phyloP scores from a whole-genome alignment of 2,329 filamentous ascomycete genomes.

The Nigrograna mackinnonii region DNA sequence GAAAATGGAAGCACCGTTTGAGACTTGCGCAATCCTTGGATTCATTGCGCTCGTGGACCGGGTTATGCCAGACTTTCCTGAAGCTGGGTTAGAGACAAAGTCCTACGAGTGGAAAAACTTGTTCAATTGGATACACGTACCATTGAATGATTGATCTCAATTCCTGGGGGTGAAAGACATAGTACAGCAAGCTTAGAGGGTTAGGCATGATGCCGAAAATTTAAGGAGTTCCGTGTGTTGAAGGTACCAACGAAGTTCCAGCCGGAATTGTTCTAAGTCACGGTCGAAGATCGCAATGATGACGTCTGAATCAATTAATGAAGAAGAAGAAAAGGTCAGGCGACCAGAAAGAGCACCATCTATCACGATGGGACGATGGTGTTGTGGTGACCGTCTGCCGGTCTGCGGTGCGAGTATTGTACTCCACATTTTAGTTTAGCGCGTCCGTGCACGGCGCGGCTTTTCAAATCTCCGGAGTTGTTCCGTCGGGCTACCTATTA shows the following conservation, averaged over 20 bases:
- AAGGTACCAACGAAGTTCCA: too few relatives aligned
- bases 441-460: too few relatives aligned
- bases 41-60: conserved; percentile 81
- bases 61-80: conserved; percentile 97
- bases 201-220: conserved; percentile 35
- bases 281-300: too few relatives aligned
- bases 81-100: too few relatives aligned
- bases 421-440: not conserved
- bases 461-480: not conserved
- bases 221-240: conserved; percentile 2
- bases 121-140: conserved; percentile 51
- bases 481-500: too few relatives aligned
- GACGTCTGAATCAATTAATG: too few relatives aligned
- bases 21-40: conserved; percentile 75
- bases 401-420: not conserved
- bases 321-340: too few relatives aligned
- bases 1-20: conserved; percentile 81
- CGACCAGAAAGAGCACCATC: too few relatives aligned
- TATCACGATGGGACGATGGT: too few relatives aligned
- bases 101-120: not conserved
- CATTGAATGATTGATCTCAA: conserved; percentile 87
- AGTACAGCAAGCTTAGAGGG: conserved; percentile 65
- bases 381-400: too few relatives aligned
- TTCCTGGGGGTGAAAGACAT: conserved; percentile 74
- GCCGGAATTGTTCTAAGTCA: too few relatives aligned